Base-by-base conservation (phyloP, 495 filamentous ascomycete species). In the Lophiotrema nucula region DNA sequence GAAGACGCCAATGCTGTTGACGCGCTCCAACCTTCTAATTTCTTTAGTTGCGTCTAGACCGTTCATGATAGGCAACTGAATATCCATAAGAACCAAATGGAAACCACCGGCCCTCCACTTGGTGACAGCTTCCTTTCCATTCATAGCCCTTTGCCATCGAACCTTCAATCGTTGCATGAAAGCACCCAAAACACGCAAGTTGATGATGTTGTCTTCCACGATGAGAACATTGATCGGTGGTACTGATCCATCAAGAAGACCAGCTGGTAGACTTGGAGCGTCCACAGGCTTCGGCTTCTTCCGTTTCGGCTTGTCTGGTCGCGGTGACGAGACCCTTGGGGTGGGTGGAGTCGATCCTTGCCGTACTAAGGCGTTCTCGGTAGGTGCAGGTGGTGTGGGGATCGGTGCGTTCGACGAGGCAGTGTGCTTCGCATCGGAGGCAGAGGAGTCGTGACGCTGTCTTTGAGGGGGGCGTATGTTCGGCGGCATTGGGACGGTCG, bases 191-290 rank as follows among this genome's bases (percentile, higher is more conserved):
- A 98, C 82, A 46, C 88, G 84, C 46, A 97, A 78, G 64, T 98
- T 98, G 78, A 98, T 97, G 56, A 92, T 87, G 70, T 98, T 98
- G 75, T 98, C 93, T 74, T 98, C 93, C 28, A 98, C 93, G 53
- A 98, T 97, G 16, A 98, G 78, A 8, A 97, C 92, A 64, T 95
- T 97, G 72, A 98, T 98, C 19, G 93, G 93, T 10, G 93, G 93
- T 2, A 98, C 91, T 4, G 88, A 86, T 48, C 85, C 84, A 65
- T 88, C 88, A 12, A 93, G 81, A 44, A 90, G 77, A n/a, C 84
- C 86, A 1, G 86, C 77, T 52, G 83, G 77, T 2, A 82, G 65
- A 15, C 75, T 65, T 11, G 76, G 76, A 35, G 79, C 70, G 33
- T 83, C 79, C 16, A 50, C 39, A 6, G 53, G 42, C 80, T 81